phyloP scores from a whole-genome alignment of 1,284 basidiomycete genomes.

The Puccinia horiana region DNA sequence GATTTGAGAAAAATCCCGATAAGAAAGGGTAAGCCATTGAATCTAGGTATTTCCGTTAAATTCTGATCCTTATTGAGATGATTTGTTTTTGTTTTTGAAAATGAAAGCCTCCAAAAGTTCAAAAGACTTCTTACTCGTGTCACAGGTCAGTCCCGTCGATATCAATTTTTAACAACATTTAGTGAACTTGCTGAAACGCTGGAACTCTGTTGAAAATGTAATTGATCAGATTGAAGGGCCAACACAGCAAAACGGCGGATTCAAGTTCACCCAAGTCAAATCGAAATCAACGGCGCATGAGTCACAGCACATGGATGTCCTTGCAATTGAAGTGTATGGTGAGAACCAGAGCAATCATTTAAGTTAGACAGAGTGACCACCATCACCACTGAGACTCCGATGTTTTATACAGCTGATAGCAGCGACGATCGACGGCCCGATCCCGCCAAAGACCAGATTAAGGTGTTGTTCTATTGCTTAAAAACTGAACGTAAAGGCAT shows the following conservation, averaged over 20 bases:
- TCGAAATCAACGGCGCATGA: constrained; percentile 62
- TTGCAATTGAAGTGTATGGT: constrained; percentile 85
- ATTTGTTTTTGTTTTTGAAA: background rate
- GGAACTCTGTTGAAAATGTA: background rate
- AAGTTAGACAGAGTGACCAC: background rate
- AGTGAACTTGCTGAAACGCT: background rate
- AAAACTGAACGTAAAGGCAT: constrained; percentile 65
- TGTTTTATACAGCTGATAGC: constrained; percentile 12
- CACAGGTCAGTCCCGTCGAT: constrained; percentile 34
- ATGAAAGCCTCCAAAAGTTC: background rate
- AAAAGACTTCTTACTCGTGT: constrained; percentile 44
- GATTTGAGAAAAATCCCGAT: constrained; percentile 62
- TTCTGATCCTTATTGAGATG: background rate
- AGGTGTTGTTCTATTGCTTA: constrained; percentile 71
- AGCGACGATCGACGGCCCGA: constrained; percentile 70
- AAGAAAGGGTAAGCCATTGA: background rate
- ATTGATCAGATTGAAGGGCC: constrained; percentile 46
- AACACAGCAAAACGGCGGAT: constrained; percentile 44
- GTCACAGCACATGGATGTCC: constrained; percentile 74
- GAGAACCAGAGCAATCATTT: constrained; percentile 51
- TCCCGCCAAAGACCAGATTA: constrained; percentile 71
- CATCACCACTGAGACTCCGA: background rate
- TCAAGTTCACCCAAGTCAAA: constrained; percentile 45
- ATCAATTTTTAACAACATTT: background rate
- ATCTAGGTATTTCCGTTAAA: background rate